Conservation (phyloP, 441 rosid genomes). For the Lagerstroemia fauriei region DNA sequence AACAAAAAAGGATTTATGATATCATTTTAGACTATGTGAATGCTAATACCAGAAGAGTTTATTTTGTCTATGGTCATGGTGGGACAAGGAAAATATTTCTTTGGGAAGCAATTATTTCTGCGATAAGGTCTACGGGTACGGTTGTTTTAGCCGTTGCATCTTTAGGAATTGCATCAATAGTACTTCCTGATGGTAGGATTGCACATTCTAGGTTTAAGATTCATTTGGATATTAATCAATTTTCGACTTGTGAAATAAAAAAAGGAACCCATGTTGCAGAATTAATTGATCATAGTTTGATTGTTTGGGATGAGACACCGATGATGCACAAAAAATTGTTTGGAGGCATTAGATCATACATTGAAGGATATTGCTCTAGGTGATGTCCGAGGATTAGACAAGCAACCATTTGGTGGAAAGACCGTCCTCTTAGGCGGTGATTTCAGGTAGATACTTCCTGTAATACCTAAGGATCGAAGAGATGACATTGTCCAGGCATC, state of each 20-base stretch:
- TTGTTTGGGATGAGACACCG: conserved; percentile 28
- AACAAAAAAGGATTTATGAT: not conserved
- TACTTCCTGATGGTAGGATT: conserved; percentile 18
- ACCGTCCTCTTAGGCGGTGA: not conserved
- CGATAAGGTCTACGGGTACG: not conserved
- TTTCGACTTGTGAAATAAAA: too few species aligned
- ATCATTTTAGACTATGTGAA: not conserved
- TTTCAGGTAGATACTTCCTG: not conserved
- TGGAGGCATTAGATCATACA: conserved; percentile 19
- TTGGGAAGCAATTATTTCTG: not conserved
- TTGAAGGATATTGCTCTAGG: not conserved
- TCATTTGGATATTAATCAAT: conserved; percentile 6
- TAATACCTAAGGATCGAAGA: not conserved
- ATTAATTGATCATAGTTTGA: not conserved
- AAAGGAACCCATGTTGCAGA: not conserved
- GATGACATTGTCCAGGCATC: not conserved
- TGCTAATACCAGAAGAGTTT: not conserved
- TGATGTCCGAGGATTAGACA: not conserved
- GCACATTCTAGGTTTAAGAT: conserved; percentile 20
- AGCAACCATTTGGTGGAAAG: not conserved
- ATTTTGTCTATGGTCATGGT: not conserved
- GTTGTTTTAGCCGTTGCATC: conserved; percentile 18
- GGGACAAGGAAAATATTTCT: not conserved
- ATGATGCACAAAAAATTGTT: conserved; percentile 8
- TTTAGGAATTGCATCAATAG: not conserved